Conservation (phyloP, 2,329 filamentous ascomycete genomes). For the Biscogniauxia mediterranea region DNA sequence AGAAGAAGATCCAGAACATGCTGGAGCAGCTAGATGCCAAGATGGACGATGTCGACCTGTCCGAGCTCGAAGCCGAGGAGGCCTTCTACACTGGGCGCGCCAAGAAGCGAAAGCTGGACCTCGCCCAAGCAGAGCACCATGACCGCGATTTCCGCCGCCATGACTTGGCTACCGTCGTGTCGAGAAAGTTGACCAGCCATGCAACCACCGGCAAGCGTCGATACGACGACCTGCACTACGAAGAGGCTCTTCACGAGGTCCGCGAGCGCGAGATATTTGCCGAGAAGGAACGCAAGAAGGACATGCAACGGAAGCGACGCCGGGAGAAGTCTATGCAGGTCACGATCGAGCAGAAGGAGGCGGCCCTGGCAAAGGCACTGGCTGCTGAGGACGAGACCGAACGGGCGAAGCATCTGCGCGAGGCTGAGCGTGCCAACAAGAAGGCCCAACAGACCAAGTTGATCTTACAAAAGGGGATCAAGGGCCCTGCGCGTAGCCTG, state of each 20-base stretch:
- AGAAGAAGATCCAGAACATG: slow-evolving; percentile 66
- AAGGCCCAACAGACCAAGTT: slow-evolving; percentile 90
- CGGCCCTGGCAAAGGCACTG: slow-evolving; percentile 74
- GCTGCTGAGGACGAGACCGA: slow-evolving; percentile 80
- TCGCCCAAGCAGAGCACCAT: slow-evolving; percentile 60
- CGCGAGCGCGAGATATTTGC: slow-evolving; percentile 86
- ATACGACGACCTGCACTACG: slow-evolving; percentile 74
- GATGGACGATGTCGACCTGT: slow-evolving; percentile 40
- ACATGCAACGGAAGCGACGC: slow-evolving; percentile 96
- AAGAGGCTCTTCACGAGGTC: slow-evolving; percentile 80
- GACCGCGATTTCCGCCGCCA: slow-evolving; percentile 62
- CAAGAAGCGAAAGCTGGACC: slow-evolving; percentile 67
- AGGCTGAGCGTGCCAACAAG: slow-evolving; percentile 86
- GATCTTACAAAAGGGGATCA: slow-evolving; percentile 82
- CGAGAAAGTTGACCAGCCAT: slow-evolving; percentile 64
- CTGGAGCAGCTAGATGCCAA: slow-evolving; percentile 48
- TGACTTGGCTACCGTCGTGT: slow-evolving; percentile 59
- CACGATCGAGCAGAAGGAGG: slow-evolving; percentile 86
- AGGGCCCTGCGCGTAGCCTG: slow-evolving; percentile 67
- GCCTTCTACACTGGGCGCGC: slow-evolving; percentile 52
- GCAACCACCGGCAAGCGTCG: slow-evolving; percentile 70
- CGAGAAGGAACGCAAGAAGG: slow-evolving; percentile 99
- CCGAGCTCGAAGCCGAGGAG: slow-evolving; percentile 44
- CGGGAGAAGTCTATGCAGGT: slow-evolving; percentile 95
- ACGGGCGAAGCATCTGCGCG: slow-evolving; percentile 74